Evolutionary conservation across 441 rosid genomes (phyloP).

Genomic region (Gossypium davidsonii): DNA sequence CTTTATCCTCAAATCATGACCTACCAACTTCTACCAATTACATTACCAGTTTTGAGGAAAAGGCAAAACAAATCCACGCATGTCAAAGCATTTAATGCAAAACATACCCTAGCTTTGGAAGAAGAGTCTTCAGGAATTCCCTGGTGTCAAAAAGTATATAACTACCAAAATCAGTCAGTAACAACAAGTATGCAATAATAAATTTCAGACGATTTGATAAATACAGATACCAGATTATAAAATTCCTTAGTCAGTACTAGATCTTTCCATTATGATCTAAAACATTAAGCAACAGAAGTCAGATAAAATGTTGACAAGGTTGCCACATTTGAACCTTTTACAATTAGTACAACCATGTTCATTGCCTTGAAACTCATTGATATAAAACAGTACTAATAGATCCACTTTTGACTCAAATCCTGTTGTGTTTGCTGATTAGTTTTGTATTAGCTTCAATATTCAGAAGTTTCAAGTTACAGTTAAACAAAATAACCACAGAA

Average conservation of each 20-base stretch:
- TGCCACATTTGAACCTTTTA: not conserved
- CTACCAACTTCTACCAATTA: not conserved
- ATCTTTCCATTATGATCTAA: not conserved
- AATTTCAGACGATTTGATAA: not conserved
- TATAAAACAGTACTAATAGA: no score
- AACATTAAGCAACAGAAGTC: not conserved
- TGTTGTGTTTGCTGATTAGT: not conserved
- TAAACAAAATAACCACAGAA: not conserved
- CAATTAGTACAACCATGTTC: not conserved
- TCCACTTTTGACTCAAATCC: not conserved
- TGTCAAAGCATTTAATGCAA: no score
- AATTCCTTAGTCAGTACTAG: not conserved
- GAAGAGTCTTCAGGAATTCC: not conserved
- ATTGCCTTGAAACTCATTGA: no score
- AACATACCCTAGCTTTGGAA: not conserved
- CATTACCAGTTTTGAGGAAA: not conserved
- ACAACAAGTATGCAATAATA: not conserved
- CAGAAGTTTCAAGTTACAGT: not conserved
- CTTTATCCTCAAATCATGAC: conserved; percentile 1
- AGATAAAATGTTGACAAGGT: not conserved
- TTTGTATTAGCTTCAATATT: not conserved
- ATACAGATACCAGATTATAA: not conserved
- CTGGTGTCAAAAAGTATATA: not conserved
- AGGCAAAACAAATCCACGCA: not conserved
- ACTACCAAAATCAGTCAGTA: not conserved